These are phyloP conservation scores for Sesbania bispinosa DNA, from an alignment of 306 rosid species.

Conservation along the genomic window DNA sequence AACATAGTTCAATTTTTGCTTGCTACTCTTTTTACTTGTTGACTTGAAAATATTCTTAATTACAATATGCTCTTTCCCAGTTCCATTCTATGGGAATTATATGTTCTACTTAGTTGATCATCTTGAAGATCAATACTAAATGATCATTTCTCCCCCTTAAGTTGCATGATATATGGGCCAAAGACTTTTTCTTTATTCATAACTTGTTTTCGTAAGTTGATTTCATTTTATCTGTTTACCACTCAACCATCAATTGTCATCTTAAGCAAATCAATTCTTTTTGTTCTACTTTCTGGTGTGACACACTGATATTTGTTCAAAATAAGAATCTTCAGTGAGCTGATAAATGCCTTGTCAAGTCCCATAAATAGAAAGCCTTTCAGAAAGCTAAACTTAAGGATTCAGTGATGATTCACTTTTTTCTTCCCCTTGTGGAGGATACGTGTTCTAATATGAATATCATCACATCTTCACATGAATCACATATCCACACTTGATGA, in stretches of 20 bases:
- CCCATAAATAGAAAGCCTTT: not conserved
- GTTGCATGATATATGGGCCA: not conserved
- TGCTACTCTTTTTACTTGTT: not conserved
- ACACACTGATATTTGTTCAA: not conserved
- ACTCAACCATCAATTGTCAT: not conserved
- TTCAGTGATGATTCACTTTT: not conserved
- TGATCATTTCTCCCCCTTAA: not conserved
- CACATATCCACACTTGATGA: not conserved
- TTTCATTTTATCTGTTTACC: not conserved
- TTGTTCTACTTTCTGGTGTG: not conserved
- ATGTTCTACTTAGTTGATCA: not conserved
- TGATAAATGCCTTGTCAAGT: not conserved
- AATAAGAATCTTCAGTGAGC: not conserved
- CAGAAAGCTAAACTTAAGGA: not conserved
- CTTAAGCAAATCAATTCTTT: not conserved
- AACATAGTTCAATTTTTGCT: not conserved
- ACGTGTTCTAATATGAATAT: not conserved
- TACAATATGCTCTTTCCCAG: not conserved
- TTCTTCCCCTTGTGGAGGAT: not conserved
- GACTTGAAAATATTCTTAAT: not conserved
- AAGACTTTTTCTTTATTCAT: not conserved
- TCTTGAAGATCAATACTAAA: not conserved
- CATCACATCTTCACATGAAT: not conserved
- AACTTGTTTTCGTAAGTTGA: not conserved
- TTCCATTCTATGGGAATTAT: not conserved